Evolutionary conservation across 306 rosid genomes (phyloP).

Genomic region (Casuarina cunninghamiana): DNA sequence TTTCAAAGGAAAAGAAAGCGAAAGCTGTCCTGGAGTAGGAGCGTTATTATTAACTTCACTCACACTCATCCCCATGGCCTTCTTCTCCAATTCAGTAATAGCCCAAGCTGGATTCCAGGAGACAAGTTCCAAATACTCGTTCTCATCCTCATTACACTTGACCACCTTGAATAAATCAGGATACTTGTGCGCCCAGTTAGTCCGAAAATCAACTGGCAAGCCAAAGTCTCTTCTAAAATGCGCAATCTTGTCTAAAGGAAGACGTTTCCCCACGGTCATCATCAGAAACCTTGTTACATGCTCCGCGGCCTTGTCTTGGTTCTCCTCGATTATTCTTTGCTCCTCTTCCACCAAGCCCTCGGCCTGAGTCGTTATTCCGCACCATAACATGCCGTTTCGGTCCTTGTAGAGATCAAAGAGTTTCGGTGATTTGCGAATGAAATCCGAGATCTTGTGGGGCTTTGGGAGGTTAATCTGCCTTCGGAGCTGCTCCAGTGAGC

Average conservation of each 20-base stretch:
- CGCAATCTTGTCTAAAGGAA: slow-evolving; percentile 59
- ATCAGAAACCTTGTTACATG: slow-evolving; percentile 69
- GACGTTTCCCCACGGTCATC: slow-evolving; percentile 70
- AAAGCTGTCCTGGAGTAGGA: slow-evolving; percentile 48
- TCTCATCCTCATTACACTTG: slow-evolving; percentile 41
- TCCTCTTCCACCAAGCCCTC: slow-evolving; percentile 61
- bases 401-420: slow-evolving; percentile 65
- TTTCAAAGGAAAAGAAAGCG: slow-evolving; percentile 58
- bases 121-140: slow-evolving; percentile 77
- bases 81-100: slow-evolving; percentile 80
- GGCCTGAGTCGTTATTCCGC: slow-evolving; percentile 62
- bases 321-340: slow-evolving; percentile 37
- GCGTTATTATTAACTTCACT: not conserved
- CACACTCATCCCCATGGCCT: slow-evolving; percentile 34
- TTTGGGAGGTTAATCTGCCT: slow-evolving; percentile 72
- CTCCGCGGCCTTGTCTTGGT: slow-evolving; percentile 66
- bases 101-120: slow-evolving; percentile 81
- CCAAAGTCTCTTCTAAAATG: slow-evolving; percentile 55
- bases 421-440: slow-evolving; percentile 61
- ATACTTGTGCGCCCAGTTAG: slow-evolving; percentile 61
- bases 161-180: slow-evolving; percentile 59
- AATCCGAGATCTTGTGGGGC: slow-evolving; percentile 69
- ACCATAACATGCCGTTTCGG: slow-evolving; percentile 55
- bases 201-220: slow-evolving; percentile 48
- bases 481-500: slow-evolving; percentile 50